Percentiles rank a stretch among this genome's conserved stretches.
phyloP scores from a whole-genome alignment of 306 rosid genomes.

The Glycyrrhiza uralensis region DNA sequence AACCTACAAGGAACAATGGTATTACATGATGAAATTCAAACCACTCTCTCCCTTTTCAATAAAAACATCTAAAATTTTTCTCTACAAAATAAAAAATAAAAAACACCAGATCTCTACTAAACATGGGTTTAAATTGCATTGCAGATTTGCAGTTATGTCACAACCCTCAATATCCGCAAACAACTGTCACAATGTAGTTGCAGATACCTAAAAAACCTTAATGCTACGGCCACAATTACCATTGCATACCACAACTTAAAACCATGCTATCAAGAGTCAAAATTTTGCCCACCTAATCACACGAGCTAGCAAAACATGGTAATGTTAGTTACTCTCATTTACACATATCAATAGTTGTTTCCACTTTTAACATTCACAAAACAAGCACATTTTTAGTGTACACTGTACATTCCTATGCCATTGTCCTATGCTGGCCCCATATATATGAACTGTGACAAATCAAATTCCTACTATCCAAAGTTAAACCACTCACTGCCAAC shows the following conservation, averaged over 20 bases:
- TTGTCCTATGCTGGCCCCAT: neutral
- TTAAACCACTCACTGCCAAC: neutral
- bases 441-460: neutral
- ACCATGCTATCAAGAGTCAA: too few relatives aligned
- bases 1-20: conserved; percentile 26
- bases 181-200: too few relatives aligned
- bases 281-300: neutral
- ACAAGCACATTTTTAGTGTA: neutral
- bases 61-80: neutral
- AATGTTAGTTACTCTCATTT: neutral
- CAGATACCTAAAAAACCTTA: too few relatives aligned
- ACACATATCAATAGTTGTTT: neutral
- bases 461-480: neutral
- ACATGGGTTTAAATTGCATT: too few relatives aligned
- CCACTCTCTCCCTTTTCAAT: neutral
- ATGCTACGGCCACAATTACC: too few relatives aligned
- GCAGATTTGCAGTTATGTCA: too few relatives aligned
- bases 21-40: conserved; percentile 23
- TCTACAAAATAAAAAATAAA: neutral
- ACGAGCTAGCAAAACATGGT: neutral
- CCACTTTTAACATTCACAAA: neutral
- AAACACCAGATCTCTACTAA: neutral
- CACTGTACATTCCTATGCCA: neutral
- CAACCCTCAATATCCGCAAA: too few relatives aligned
- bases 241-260: too few relatives aligned